Percentiles rank a stretch among this genome's conserved stretches.
Conservation (phyloP, 345 rosid genomes). For the Orychophragmus violaceus region DNA sequence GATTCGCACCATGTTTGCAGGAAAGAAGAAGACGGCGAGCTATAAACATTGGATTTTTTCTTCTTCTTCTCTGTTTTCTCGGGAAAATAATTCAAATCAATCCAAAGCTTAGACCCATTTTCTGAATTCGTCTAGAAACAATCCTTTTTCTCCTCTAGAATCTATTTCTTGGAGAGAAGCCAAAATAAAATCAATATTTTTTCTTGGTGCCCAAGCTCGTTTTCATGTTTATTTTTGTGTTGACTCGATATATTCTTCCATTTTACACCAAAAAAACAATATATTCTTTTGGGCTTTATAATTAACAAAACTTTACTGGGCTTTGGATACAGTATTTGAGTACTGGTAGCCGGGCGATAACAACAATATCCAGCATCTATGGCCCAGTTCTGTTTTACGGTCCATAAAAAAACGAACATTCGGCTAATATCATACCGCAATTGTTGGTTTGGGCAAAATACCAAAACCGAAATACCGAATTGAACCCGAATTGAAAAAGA, state of each 20-base stretch:
- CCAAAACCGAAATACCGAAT: too few species aligned
- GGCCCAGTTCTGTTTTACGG: too few species aligned
- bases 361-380: too few species aligned
- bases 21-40: slow-evolving; percentile 38
- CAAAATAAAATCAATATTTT: not conserved
- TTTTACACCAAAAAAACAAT: too few species aligned
- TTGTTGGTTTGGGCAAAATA: too few species aligned
- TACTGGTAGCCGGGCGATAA: too few species aligned
- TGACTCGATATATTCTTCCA: not conserved
- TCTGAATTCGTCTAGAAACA: not conserved
- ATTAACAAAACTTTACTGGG: too few species aligned
- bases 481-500: too few species aligned
- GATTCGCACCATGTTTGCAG: slow-evolving; percentile 38
- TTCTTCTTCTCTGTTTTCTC: not conserved
- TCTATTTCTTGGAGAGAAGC: slow-evolving; percentile 7
- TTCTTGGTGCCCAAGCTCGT: slow-evolving; percentile 17
- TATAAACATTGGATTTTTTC: slow-evolving; percentile 29
- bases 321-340: too few species aligned
- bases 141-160: not conserved
- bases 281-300: not conserved
- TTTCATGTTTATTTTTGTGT: not conserved
- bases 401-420: too few species aligned
- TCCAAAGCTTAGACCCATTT: not conserved
- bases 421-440: too few species aligned
- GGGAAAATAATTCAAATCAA: not conserved